Conservation (phyloP, 345 rosid genomes). For the Combretum micranthum region DNA sequence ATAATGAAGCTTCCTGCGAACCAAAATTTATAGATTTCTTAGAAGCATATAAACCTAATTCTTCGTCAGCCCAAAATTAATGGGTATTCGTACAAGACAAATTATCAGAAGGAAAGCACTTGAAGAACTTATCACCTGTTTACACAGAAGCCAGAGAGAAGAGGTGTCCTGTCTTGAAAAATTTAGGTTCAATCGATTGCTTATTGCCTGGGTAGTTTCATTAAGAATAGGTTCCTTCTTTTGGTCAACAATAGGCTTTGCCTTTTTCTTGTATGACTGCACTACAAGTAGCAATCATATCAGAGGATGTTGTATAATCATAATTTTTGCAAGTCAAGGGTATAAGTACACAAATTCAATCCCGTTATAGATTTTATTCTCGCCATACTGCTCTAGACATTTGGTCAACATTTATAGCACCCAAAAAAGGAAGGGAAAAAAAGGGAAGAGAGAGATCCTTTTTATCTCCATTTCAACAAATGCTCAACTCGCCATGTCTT, state of each 20-base stretch:
- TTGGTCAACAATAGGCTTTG: constrained; percentile 62
- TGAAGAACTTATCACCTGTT: constrained; percentile 47
- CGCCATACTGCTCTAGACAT: too few relatives aligned
- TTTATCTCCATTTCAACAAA: too few relatives aligned
- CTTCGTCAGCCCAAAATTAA: constrained; percentile 1
- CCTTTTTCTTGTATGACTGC: constrained; percentile 52
- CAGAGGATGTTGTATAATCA: neutral
- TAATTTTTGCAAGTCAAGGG: too few relatives aligned
- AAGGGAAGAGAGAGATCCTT: too few relatives aligned
- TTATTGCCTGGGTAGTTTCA: constrained; percentile 59
- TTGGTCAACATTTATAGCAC: too few relatives aligned
- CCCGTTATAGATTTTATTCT: too few relatives aligned
- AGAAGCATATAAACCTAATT: neutral
- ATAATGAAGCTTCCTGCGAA: constrained; percentile 86
- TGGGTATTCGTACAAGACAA: neutral
- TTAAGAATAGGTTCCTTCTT: constrained; percentile 78
- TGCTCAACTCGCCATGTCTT: too few relatives aligned
- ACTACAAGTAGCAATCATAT: neutral
- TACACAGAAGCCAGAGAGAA: constrained; percentile 92
- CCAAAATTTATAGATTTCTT: constrained; percentile 2
- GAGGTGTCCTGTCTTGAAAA: constrained; percentile 70
- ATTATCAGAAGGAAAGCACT: neutral
- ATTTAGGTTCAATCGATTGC: constrained; percentile 44
- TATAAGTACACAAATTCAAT: too few relatives aligned
- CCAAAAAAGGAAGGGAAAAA: too few relatives aligned